A percentile compares a stretch with the other conserved stretches of the same genome.
phyloP scores from a whole-genome alignment of 139 green algal species.

The Coelastrella sp. region DNA sequence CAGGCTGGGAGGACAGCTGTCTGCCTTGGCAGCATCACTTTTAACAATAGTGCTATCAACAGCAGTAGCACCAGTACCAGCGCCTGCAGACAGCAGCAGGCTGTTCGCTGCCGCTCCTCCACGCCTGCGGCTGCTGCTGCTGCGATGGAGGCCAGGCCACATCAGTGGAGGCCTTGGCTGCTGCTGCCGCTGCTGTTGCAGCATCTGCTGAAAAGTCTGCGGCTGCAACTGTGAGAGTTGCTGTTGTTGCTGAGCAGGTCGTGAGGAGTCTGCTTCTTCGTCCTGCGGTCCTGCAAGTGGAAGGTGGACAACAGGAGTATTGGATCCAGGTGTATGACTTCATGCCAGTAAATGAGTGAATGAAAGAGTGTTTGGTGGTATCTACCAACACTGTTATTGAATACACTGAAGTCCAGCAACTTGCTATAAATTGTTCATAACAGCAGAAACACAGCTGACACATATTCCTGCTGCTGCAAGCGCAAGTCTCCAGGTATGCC shows the following conservation, averaged over 20 bases:
- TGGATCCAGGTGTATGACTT: no score
- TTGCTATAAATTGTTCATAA: not conserved
- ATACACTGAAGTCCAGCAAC: no score
- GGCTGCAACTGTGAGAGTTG: not conserved
- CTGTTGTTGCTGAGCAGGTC: not conserved
- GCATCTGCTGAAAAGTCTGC: not conserved
- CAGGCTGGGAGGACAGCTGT: conserved; percentile 39
- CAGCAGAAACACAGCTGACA: not conserved
- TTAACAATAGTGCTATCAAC: not conserved
- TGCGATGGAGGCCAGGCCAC: conserved; percentile 32
- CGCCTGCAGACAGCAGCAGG: not conserved
- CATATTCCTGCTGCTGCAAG: not conserved
- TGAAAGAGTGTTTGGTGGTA: no score
- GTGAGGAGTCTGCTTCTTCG: conserved; percentile 29
- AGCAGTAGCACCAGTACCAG: conserved; percentile 1
- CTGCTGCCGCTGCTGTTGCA: conserved; percentile 7
- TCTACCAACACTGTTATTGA: no score
- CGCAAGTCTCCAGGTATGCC: no score
- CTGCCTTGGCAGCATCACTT: not conserved
- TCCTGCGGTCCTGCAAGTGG: not conserved
- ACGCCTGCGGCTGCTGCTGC: not conserved
- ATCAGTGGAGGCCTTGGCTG: not conserved
- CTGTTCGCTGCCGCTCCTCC: not conserved
- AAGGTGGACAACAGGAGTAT: not conserved
- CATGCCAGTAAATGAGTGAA: no score